Conservation (phyloP, 305 asterid genomes). For the Solanum hybrid region DNA sequence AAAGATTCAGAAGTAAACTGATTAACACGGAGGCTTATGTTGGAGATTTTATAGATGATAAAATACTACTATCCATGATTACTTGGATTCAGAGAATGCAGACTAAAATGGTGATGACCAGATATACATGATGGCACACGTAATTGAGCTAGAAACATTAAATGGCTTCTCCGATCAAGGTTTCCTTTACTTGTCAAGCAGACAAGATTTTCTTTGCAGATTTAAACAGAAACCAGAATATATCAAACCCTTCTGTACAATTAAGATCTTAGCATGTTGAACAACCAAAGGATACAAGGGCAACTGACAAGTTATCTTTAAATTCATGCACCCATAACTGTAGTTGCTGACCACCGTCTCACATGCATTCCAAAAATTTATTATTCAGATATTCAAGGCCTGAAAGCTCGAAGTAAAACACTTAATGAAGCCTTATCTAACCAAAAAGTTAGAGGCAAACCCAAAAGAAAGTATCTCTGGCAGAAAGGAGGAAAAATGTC, state of each 20-base stretch:
- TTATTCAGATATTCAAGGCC: background rate
- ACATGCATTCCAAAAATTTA: background rate
- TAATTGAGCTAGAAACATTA: background rate
- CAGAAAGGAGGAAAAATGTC: background rate
- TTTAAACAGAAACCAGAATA: background rate
- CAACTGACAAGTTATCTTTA: background rate
- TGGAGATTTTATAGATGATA: background rate
- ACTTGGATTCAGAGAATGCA: background rate
- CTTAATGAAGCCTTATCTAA: background rate
- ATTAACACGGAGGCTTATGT: background rate
- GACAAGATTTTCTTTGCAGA: background rate
- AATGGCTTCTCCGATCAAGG: background rate
- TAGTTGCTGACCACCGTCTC: background rate
- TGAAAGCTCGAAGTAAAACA: background rate
- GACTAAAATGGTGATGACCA: background rate
- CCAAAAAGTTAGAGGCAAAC: background rate
- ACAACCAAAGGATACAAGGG: background rate
- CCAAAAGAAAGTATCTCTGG: background rate
- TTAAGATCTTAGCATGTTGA: background rate
- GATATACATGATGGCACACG: background rate
- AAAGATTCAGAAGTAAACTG: background rate
- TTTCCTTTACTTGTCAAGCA: background rate
- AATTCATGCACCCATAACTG: background rate
- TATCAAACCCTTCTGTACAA: background rate
- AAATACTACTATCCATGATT: background rate